Conservation (phyloP, 2,329 filamentous ascomycete genomes). For the Neonectria punicea region DNA sequence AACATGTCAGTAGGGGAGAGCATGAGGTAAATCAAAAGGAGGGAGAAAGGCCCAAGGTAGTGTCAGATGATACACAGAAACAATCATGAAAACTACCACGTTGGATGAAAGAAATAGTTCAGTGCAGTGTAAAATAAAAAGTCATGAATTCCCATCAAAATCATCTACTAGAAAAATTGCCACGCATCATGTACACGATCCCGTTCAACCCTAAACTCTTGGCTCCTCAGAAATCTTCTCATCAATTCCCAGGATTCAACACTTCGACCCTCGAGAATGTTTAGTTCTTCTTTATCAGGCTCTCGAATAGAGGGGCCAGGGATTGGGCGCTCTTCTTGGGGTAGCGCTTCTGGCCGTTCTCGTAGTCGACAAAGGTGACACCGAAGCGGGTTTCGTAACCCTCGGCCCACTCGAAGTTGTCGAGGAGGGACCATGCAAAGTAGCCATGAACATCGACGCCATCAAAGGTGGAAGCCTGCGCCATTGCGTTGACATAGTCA, state of each 20-base stretch:
- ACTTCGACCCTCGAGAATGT: background rate
- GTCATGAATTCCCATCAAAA: conserved; percentile 1
- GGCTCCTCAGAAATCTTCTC: background rate
- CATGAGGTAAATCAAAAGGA: background rate
- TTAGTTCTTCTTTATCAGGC: conserved; percentile 72
- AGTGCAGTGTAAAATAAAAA: background rate
- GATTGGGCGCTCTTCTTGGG: conserved; percentile 86
- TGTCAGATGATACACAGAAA: background rate
- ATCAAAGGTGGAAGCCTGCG: conserved; percentile 75
- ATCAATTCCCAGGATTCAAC: background rate
- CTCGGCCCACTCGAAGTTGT: conserved; percentile 94
- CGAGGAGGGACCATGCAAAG: conserved; percentile 88
- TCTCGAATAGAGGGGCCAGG: conserved; percentile 76
- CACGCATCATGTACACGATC: background rate
- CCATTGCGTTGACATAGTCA: conserved; percentile 81
- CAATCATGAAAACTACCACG: background rate
- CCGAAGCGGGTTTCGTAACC: conserved; percentile 89
- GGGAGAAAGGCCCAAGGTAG: background rate
- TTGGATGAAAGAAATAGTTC: background rate
- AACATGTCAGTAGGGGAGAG: background rate
- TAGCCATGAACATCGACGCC: conserved; percentile 84
- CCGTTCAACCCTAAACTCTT: background rate
- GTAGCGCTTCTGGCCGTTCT: conserved; percentile 79
- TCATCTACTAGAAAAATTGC: conserved; percentile 2
- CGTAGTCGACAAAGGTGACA: conserved; percentile 85